Conservation (phyloP, 345 rosid species). For the Rubroshorea leprosula region DNA sequence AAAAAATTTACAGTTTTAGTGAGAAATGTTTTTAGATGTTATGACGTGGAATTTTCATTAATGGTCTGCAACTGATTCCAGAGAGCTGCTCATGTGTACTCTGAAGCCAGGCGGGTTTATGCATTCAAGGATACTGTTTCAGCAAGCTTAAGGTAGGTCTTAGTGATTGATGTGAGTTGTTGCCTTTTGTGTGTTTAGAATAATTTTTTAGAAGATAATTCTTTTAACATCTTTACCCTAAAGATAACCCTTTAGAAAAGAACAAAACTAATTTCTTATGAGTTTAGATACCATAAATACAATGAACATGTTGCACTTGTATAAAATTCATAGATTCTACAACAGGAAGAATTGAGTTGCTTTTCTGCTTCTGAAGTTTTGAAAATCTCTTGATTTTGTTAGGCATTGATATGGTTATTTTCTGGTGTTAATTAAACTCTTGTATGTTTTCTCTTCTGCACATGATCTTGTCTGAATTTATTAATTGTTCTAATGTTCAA, state of each 20-base stretch:
- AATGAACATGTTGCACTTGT: not conserved
- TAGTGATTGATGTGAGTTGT: not conserved
- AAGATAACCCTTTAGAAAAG: not conserved
- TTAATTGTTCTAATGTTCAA: not conserved
- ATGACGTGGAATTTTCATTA: not conserved
- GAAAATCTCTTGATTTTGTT: too few relatives aligned
- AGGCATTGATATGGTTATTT: too few relatives aligned
- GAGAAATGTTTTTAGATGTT: not conserved
- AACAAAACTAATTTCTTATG: not conserved
- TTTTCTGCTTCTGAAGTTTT: too few relatives aligned
- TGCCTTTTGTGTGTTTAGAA: not conserved
- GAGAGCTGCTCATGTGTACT: conserved; percentile 92
- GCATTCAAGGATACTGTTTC: conserved; percentile 80
- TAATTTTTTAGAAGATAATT: not conserved
- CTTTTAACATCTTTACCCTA: not conserved
- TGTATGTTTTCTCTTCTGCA: not conserved
- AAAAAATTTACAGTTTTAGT: too few relatives aligned
- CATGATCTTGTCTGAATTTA: not conserved
- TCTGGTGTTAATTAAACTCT: not conserved
- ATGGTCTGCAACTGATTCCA: conserved; percentile 19
- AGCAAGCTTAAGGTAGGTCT: conserved; percentile 53
- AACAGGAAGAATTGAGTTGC: too few relatives aligned
- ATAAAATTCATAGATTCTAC: not conserved
- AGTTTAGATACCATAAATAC: not conserved
- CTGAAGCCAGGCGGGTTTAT: conserved; percentile 82